phyloP scores from a whole-genome alignment of 2,329 filamentous ascomycete genomes.

The Monosporascus sp. region DNA sequence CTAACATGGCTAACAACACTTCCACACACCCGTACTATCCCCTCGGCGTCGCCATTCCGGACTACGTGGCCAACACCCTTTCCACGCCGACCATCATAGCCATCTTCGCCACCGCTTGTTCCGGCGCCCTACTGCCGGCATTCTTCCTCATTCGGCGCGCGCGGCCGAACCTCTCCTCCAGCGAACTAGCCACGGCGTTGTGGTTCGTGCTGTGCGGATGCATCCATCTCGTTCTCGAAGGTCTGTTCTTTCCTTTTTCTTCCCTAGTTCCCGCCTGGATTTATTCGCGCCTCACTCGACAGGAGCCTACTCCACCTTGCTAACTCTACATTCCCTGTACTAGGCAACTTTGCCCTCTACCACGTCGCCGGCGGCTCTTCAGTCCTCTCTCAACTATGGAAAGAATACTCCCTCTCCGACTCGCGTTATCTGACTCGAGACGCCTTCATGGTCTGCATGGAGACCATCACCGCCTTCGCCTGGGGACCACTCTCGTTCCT shows the following conservation, averaged over 20 bases:
- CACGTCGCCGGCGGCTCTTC: slow-evolving; percentile 35
- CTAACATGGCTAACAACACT: too few species aligned
- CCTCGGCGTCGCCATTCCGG: slow-evolving; percentile 53
- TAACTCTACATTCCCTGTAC: too few species aligned
- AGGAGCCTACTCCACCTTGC: too few species aligned
- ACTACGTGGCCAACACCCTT: slow-evolving; percentile 63
- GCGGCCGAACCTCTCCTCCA: slow-evolving; percentile 45
- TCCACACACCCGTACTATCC: slow-evolving; percentile 61
- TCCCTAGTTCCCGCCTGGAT: too few species aligned
- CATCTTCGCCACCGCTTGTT: slow-evolving; percentile 54
- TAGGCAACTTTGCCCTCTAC: slow-evolving; percentile 47
- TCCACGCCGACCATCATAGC: slow-evolving; percentile 53
- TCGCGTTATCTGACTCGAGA: slow-evolving; percentile 51
- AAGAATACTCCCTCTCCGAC: slow-evolving; percentile 53
- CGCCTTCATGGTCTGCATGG: slow-evolving; percentile 52
- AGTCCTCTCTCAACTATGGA: slow-evolving; percentile 52
- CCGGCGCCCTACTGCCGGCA: slow-evolving; percentile 52
- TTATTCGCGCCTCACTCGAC: too few species aligned
- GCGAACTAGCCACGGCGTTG: slow-evolving; percentile 57
- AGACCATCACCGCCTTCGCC: slow-evolving; percentile 45
- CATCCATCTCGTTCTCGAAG: slow-evolving; percentile 41
- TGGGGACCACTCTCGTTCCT: slow-evolving; percentile 51
- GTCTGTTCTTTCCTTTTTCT: slow-evolving; percentile 10
- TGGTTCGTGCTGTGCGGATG: slow-evolving; percentile 72
- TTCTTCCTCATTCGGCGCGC: slow-evolving; percentile 47